Base-by-base conservation (phyloP, 1,284 basidiomycete species). In the Leccinum fallax region DNA sequence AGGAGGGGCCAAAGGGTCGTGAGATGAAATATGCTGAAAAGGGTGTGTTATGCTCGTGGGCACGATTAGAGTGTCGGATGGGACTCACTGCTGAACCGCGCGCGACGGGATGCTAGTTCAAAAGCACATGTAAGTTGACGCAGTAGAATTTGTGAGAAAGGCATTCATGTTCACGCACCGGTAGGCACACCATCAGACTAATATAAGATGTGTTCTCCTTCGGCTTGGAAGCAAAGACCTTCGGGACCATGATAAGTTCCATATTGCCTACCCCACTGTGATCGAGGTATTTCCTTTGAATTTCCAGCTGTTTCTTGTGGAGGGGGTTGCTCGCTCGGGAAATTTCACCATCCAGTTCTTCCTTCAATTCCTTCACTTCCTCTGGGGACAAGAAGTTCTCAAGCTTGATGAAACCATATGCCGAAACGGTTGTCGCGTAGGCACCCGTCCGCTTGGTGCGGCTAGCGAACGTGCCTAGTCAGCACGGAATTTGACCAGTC, bases 201-300 rank as follows among this genome's bases (percentile, higher is more conserved):
- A 67, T 28, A 36, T 67, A 67, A 28, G 63, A 68, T 19, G 56
- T 66, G 30, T 64, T 57, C n/a, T 59, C 51, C 28, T 58, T 48
- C 6, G 68, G 57, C 11, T 30, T 11, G 7, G 64, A 64, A 43
- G 21, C 58, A 7, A 66, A 70, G 9, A 53, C 59, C 32, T 66
- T 66, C 6, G 66, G 66, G 1, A 70, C 30, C 66, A 67, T 70
- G 40, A 66, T 51, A 24, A 67, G 66, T 36, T 67, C 68, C 51
- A 70, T 19, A 13, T 70, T 48, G 3, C 66, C 66, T 5, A 67
- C 60, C 8, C 52, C 63, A 1, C 43, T 59, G 21, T 54, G 7
- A 1, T 60, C 56, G 1, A 67, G 11, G 26, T 63, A 67, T 43
- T 11, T 9, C 38, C 55, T 58, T 34, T 67, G 68, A 38, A 66